Base-by-base conservation (phyloP, 148 eudicot genomes). In the Gaultheria prostrata region DNA sequence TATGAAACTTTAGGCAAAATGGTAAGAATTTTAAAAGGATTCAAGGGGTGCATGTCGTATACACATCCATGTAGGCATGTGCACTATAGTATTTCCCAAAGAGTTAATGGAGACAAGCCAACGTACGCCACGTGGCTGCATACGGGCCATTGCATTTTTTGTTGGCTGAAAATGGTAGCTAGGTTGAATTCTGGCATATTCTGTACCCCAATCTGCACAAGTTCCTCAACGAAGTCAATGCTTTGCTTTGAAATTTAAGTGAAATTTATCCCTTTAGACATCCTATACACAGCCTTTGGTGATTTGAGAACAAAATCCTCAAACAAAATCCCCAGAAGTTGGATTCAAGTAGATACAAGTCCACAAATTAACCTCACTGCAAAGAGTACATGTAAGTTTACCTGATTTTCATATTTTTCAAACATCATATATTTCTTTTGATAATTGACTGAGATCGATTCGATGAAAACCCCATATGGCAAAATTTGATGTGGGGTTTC, bases 111-210 rank as follows among this genome's bases (percentile, higher is more conserved):
- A 82, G 63, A 84, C 82, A 84, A 82, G 39, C 48, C 24, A 0
- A 59, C 32, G 15, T 76, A 53, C 21, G 69, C 82, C 87, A 88
- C 83, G 87, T 85, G 91, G 86, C 76, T 1, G 8, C 61, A 32
- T 80, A n/a, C 21, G 4, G 35, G 32, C 89, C 91, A 85, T 76
- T 61, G 49, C 77, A 63, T 85, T 61, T 72, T 63, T 78, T 82
- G 70, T 83, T 43, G n/a, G 7, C 77, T 51, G 59, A 74, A 43
- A 49, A 78, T 84, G 87, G 87, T 84, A 84, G 85, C 85, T 84
- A 84, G 84, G 85, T 82, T 82, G 82, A 77, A 88, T 53, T 80
- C 83, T 82, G 53, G 87, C 86, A 88, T 88, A 86, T 83, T 53
- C 79, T 82, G 63, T 69, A 33, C 67, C 84, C 51, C 69, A 30